Conservation (phyloP, 1,139 yeast genomes). For the Hyphopichia khmerensis region DNA sequence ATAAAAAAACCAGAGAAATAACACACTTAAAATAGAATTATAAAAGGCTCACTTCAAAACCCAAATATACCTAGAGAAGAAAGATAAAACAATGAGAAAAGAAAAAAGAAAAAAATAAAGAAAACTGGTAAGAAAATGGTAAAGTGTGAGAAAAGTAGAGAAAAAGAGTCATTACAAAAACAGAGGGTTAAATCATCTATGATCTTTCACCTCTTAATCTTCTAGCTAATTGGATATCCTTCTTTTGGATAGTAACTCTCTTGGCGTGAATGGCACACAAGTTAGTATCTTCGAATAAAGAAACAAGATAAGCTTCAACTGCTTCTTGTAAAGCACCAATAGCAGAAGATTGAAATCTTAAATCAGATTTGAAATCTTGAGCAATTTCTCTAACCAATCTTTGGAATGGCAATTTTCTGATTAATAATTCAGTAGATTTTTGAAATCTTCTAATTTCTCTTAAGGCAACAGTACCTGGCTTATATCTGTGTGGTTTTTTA, state of each 20-base stretch:
- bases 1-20: not conserved
- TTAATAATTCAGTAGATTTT: slow-evolving; percentile 51
- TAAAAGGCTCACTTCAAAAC: no score
- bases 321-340: slow-evolving; percentile 56
- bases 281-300: slow-evolving; percentile 52
- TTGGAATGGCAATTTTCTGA: slow-evolving; percentile 52
- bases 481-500: slow-evolving; percentile 55
- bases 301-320: slow-evolving; percentile 52
- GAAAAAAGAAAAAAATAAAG: no score
- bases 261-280: slow-evolving; percentile 56
- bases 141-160: slow-evolving; percentile 1
- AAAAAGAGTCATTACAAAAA: not conserved
- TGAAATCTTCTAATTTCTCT: slow-evolving; percentile 57
- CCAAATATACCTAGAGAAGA: no score
- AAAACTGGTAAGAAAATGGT: no score
- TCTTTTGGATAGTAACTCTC: slow-evolving; percentile 55
- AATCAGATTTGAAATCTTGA: slow-evolving; percentile 51
- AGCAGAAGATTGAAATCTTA: slow-evolving; percentile 52
- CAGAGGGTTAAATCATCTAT: slow-evolving; percentile 13
- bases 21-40: not conserved
- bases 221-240: slow-evolving; percentile 54
- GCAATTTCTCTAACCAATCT: slow-evolving; percentile 52
- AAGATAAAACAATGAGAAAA: no score
- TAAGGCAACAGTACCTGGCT: slow-evolving; percentile 57
- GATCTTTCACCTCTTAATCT: slow-evolving; percentile 56